These are phyloP conservation scores for Drechslerella stenobrocha DNA, from an alignment of 2,329 filamentous ascomycete species.

Conservation along the genomic window DNA sequence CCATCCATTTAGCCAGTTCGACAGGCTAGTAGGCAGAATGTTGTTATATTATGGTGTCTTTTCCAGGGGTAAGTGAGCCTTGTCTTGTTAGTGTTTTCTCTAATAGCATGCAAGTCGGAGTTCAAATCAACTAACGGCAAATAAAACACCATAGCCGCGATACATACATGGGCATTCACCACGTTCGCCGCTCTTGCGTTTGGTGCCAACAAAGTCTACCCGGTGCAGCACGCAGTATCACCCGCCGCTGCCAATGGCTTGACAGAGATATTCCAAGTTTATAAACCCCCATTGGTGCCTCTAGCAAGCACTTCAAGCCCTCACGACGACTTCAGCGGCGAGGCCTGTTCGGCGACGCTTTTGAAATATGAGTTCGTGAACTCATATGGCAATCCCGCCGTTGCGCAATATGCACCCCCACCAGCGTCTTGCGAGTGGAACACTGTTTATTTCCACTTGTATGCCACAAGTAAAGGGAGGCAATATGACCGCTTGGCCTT, in stretches of 20 bases:
- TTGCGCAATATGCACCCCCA: slow-evolving; percentile 57
- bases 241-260: slow-evolving; percentile 5
- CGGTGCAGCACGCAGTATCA: slow-evolving; percentile 24
- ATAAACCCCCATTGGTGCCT: slow-evolving; percentile 27
- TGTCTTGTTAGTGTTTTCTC: not conserved
- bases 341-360: slow-evolving; percentile 27
- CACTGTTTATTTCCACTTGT: slow-evolving; percentile 74
- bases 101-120: not conserved
- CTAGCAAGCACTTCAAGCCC: slow-evolving; percentile 18
- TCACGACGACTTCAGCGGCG: slow-evolving; percentile 37
- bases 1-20: too few relatives aligned
- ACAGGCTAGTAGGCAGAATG: too few relatives aligned
- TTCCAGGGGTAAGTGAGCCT: too few relatives aligned
- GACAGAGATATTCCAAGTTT: slow-evolving; percentile 42
- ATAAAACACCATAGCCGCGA: slow-evolving; percentile 8
- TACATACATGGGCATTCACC: slow-evolving; percentile 23
- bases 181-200: slow-evolving; percentile 11
- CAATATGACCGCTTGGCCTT: slow-evolving; percentile 77
- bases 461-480: slow-evolving; percentile 69
- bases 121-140: not conserved
- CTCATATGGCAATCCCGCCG: slow-evolving; percentile 25
- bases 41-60: too few relatives aligned
- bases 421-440: slow-evolving; percentile 73
- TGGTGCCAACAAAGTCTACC: slow-evolving; percentile 10
- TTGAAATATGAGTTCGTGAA: slow-evolving; percentile 24